Conservation (phyloP, 805 yeast genomes). For the Torulaspora delbrueckii region DNA sequence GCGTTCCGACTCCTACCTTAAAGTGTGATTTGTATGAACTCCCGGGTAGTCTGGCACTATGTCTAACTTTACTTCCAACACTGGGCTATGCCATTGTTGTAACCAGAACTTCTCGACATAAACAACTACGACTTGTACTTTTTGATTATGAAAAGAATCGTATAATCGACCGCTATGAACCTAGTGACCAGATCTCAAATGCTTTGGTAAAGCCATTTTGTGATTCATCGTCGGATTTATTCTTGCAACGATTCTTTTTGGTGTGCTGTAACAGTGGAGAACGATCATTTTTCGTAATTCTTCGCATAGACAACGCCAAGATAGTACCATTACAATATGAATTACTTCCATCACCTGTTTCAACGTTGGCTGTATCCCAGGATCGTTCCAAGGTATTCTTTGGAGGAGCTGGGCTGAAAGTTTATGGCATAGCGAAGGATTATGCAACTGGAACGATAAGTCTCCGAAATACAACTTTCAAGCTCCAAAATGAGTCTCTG, state of each 20-base stretch:
- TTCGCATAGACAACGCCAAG: not conserved
- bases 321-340: slow-evolving; percentile 1
- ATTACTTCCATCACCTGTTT: not conserved
- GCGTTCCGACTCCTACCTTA: not conserved
- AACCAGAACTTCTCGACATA: not conserved
- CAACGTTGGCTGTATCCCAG: not conserved
- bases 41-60: slow-evolving; percentile 5
- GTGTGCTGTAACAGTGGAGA: not conserved
- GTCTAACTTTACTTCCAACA: not conserved
- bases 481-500: not conserved
- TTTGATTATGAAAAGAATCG: slow-evolving; percentile 5
- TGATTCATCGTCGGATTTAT: not conserved
- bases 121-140: not conserved
- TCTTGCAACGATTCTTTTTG: not conserved
- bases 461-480: not conserved
- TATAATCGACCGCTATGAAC: not conserved
- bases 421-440: slow-evolving; percentile 1
- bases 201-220: not conserved
- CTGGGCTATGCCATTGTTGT: not conserved
- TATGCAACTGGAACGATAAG: not conserved
- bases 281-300: not conserved
- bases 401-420: not conserved
- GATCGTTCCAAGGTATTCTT: not conserved
- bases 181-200: not conserved
- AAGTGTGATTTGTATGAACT: slow-evolving; percentile 1